Evolutionary conservation across 306 rosid genomes (phyloP).

Genomic region (Prunus mira): DNA sequence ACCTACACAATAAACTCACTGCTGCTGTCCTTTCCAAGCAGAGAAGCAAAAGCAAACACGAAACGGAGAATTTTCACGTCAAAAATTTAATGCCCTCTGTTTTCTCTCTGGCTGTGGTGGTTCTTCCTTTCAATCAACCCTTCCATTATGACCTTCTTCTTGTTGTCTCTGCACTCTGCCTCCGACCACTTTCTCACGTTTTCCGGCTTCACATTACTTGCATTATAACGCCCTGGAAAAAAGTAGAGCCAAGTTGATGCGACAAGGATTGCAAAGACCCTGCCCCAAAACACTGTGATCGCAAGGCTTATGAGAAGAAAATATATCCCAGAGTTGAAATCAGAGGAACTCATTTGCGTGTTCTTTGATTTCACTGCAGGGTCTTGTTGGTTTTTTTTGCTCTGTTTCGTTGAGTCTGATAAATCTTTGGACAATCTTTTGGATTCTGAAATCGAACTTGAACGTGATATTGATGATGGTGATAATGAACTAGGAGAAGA

Average conservation of each 20-base stretch:
- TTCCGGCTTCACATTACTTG: slow-evolving; percentile 7
- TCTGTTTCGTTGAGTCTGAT: slow-evolving; percentile 8
- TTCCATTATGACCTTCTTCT: slow-evolving; percentile 30
- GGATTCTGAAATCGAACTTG: slow-evolving; percentile 17
- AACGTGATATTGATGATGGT: slow-evolving; percentile 20
- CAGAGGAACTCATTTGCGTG: slow-evolving; percentile 6
- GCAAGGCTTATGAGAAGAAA: slow-evolving; percentile 48
- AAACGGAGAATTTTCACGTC: slow-evolving; percentile 31
- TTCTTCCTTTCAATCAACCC: slow-evolving; percentile 30
- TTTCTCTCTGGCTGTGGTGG: slow-evolving; percentile 1
- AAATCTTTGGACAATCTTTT: slow-evolving; percentile 9
- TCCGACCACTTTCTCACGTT: slow-evolving; percentile 24
- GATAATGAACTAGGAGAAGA: slow-evolving; percentile 11
- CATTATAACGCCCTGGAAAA: slow-evolving; percentile 11
- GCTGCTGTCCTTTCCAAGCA: slow-evolving; percentile 19
- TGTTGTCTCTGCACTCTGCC: slow-evolving; percentile 17
- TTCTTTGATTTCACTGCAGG: slow-evolving; percentile 14
- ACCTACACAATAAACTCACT: neutral
- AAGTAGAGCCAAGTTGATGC: slow-evolving; percentile 46
- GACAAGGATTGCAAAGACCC: slow-evolving; percentile 38
- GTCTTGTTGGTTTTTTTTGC: neutral
- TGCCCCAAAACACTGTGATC: slow-evolving; percentile 53
- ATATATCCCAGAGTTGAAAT: slow-evolving; percentile 23
- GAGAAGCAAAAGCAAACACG: slow-evolving; percentile 32
- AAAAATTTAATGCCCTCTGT: slow-evolving; percentile 33